Percentiles rank a stretch among this genome's conserved stretches.
phyloP scores from a whole-genome alignment of 805 yeast genomes.

The Spathaspora gorwiae region DNA sequence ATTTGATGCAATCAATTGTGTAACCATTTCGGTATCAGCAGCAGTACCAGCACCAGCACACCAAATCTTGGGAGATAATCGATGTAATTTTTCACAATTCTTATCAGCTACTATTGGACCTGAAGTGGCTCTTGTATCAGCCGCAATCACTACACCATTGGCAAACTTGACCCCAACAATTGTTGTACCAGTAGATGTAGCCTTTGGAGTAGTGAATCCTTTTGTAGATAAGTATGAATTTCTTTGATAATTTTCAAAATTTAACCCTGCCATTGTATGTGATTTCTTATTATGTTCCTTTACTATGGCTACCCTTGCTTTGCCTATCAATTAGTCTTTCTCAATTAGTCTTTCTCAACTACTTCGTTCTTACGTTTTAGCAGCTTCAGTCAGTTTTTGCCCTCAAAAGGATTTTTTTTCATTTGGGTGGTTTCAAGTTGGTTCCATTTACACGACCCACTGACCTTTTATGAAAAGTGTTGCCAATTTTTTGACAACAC shows the following conservation, averaged over 20 bases:
- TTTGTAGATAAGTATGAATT: slow-evolving; percentile 67
- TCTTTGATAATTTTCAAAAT: slow-evolving; percentile 91
- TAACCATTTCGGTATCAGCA: slow-evolving; percentile 97
- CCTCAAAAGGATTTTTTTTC: no score
- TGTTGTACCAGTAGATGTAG: slow-evolving; percentile 98
- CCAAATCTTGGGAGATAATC: slow-evolving; percentile 89
- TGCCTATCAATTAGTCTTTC: no score
- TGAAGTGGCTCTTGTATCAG: slow-evolving; percentile 97
- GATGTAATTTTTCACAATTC: slow-evolving; percentile 92
- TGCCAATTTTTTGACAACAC: no score
- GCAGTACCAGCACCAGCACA: slow-evolving; percentile 99
- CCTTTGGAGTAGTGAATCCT: slow-evolving; percentile 76
- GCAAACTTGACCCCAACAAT: slow-evolving; percentile 93
- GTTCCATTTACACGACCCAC: no score
- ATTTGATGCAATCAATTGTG: slow-evolving; percentile 87
- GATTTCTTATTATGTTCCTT: no score
- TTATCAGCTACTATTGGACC: slow-evolving; percentile 97
- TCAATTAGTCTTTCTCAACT: no score
- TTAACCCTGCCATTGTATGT: slow-evolving; percentile 73
- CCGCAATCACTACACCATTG: slow-evolving; percentile 96
- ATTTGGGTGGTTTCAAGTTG: no score
- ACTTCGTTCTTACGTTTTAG: no score
- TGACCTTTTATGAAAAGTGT: no score
- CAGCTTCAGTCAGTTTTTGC: no score
- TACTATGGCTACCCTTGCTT: no score